Conservation (phyloP, 495 filamentous ascomycete species). For the Hypoxylon crocopeplum region DNA sequence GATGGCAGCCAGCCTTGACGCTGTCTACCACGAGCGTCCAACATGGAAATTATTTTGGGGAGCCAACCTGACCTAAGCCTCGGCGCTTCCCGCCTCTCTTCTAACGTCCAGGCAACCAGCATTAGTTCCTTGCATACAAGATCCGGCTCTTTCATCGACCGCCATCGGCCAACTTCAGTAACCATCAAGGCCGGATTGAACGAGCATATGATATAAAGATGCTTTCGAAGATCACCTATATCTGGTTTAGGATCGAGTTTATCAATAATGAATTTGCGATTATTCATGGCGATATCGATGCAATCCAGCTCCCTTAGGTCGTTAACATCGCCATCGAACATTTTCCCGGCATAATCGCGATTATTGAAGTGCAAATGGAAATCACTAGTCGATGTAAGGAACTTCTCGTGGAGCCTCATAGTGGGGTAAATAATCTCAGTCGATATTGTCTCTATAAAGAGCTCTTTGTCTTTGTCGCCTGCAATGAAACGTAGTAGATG, state of each 20-base stretch:
- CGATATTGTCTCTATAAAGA: conserved; percentile 6
- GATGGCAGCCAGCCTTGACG: no score
- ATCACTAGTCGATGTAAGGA: conserved; percentile 40
- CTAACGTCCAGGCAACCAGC: conserved; percentile 38
- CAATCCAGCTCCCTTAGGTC: conserved; percentile 34
- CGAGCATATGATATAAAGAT: conserved; percentile 32
- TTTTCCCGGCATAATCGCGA: neutral
- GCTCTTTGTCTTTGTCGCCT: conserved; percentile 17
- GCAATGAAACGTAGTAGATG: conserved; percentile 21
- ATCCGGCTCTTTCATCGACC: conserved; percentile 28
- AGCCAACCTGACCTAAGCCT: neutral
- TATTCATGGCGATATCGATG: conserved; percentile 40
- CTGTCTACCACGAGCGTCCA: no score
- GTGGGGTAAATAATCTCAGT: conserved; percentile 32
- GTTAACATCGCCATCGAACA: neutral
- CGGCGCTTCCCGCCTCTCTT: conserved; percentile 23
- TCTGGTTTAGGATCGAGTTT: conserved; percentile 35
- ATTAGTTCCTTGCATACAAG: conserved; percentile 38
- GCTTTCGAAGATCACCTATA: conserved; percentile 21
- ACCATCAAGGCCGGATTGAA: conserved; percentile 37
- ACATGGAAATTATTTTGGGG: neutral
- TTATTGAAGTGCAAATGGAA: conserved; percentile 38
- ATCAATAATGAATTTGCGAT: conserved; percentile 34
- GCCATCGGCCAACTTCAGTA: conserved; percentile 30
- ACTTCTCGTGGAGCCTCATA: conserved; percentile 37